Evolutionary conservation across 208 protist species (phyloP), one percentile per base, ranked within the genome.

Genomic region (Crithidia expoeki): DNA sequence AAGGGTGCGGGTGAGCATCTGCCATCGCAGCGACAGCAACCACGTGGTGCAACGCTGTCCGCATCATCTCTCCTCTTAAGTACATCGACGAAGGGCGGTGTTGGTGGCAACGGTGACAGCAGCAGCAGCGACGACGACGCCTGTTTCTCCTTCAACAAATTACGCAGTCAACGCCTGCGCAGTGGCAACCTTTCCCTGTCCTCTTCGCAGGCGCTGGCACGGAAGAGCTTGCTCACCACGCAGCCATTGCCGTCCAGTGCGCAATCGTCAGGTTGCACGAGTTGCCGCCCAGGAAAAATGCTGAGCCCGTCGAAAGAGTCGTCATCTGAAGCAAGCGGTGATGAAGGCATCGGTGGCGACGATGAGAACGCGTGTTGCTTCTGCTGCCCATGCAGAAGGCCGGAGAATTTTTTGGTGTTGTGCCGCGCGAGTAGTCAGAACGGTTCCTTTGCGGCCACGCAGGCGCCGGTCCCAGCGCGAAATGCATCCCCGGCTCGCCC

Each of bases 341-440:
- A 34, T 34, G 72, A 59, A 14, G 67, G 64, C n/a, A 53, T 51
- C 4, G 67, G 51, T 2, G 68, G 58, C 28, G 47, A 46, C 47
- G 60, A 68, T 28, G 49, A 50, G 10, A 40, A 59, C 14, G 62
- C 32, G 50, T 87, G 82, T 68, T 87, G 82, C 58, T 67, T 75
- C 63, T 87, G 82, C 74, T 87, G 82, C 68, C 82, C 78, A 4
- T 87, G 82, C 63, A 69, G 52, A 10, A 69, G 61, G 11, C 81
- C 73, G 19, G 69, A 76, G 36, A 86, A 80, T 61, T 81, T 83
- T 28, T 75, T 79, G 36, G 51, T 72, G 21, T 60, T 85, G 16
- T 72, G 64, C 25, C 73, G 50, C 52, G 44, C 57, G 6, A 51
- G 19, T 17, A 62, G 42, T 7, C 60, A 61, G 9, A 49, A 21